These are phyloP conservation scores for Raphanus raphanistrum DNA, from an alignment of 345 rosid genomes.

Conservation along the genomic window DNA sequence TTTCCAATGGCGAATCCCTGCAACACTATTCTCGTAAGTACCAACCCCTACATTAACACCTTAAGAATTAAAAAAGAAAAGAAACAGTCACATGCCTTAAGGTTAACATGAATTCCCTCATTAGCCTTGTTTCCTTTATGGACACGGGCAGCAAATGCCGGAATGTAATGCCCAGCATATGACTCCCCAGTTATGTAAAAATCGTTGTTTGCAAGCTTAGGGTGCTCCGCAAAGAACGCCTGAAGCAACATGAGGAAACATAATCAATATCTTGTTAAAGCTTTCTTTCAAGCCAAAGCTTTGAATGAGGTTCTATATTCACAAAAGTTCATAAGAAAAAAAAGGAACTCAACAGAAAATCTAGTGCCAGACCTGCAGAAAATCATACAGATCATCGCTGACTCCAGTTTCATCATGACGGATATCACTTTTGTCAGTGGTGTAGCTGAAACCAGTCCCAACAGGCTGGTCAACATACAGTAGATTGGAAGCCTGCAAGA, in stretches of 20 bases:
- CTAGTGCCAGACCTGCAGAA: conserved; percentile 55
- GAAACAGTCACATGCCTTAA: conserved; percentile 56
- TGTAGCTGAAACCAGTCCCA: conserved; percentile 99
- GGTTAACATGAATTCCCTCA: conserved; percentile 82
- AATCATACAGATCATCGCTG: conserved; percentile 88
- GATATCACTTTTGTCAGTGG: conserved; percentile 75
- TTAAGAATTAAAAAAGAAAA: background rate
- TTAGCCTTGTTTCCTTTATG: conserved; percentile 89
- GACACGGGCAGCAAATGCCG: conserved; percentile 91
- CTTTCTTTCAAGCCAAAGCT: background rate
- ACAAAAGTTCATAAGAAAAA: background rate
- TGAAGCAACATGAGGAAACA: conserved; percentile 13
- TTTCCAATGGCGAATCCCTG: conserved; percentile 99
- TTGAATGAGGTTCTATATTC: background rate
- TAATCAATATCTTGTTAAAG: conserved; percentile 8
- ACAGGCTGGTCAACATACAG: conserved; percentile 93
- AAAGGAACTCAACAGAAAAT: background rate
- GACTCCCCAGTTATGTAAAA: conserved; percentile 98
- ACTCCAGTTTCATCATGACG: conserved; percentile 88
- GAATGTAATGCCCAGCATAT: conserved; percentile 99
- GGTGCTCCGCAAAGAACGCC: conserved; percentile 96
- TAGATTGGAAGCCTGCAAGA: conserved; percentile 81
- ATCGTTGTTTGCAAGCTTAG: conserved; percentile 68
- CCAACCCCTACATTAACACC: background rate
- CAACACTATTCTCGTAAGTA: conserved; percentile 30